Conservation (phyloP, 2,329 filamentous ascomycete genomes). For the Mollisiaceae sp. region DNA sequence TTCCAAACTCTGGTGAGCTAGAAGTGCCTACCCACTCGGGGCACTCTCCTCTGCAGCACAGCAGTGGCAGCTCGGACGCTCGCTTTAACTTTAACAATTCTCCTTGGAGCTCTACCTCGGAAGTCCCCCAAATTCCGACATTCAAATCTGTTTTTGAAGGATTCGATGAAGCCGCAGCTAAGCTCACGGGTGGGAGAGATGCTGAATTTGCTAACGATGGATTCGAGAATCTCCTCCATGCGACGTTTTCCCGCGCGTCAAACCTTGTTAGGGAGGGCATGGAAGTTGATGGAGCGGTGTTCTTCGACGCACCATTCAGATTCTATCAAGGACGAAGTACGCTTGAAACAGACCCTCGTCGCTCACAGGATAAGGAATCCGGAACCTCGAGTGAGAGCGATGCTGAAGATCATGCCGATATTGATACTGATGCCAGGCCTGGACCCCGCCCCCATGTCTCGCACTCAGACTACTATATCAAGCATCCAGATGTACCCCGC, state of each 20-base stretch:
- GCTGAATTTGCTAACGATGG: conserved; percentile 28
- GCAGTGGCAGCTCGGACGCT: conserved; percentile 18
- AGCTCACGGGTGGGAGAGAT: conserved; percentile 20
- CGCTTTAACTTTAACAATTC: conserved; percentile 33
- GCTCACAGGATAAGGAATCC: conserved; percentile 15
- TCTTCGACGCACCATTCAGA: conserved; percentile 37
- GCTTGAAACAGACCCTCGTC: conserved; percentile 30
- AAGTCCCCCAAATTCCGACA: conserved; percentile 21
- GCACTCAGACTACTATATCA: neutral
- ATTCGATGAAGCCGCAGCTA: conserved; percentile 19
- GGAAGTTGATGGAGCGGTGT: conserved; percentile 38
- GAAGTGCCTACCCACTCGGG: neutral
- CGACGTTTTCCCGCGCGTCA: conserved; percentile 37
- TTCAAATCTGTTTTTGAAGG: conserved; percentile 29
- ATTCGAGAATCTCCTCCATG: conserved; percentile 32
- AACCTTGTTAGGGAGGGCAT: conserved; percentile 40
- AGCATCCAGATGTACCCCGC: neutral
- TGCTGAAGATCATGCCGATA: neutral
- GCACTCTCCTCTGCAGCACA: conserved; percentile 32
- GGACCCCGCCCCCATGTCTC: conserved; percentile 25
- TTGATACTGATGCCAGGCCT: conserved; percentile 16
- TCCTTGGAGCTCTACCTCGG: conserved; percentile 32
- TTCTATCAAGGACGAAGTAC: conserved; percentile 36
- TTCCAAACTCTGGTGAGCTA: neutral
- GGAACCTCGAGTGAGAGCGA: conserved; percentile 21